Evolutionary conservation across 2,329 filamentous ascomycete genomes (phyloP), one percentile per base, ranked within the genome.

Genomic region (Cordyceps cateniannulata): DNA sequence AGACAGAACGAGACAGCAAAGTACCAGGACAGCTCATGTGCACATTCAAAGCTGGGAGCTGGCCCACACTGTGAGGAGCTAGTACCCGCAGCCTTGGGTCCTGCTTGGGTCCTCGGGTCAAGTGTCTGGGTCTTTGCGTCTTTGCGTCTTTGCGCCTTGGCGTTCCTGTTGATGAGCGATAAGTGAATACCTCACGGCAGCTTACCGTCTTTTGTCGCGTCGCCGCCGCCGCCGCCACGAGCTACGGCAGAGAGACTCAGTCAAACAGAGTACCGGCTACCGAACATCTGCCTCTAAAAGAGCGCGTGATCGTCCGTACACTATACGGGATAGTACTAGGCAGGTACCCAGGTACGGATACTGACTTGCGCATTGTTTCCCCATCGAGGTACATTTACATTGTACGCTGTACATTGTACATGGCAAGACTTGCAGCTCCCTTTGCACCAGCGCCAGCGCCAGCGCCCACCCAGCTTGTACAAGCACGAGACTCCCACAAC

Each of bases 191-290:
- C 29, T 47, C 10, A 24, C 47, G 25, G 47, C 55, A 58, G 55
- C 55, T 58, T 58, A 58, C 55, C 55, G 55, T 58, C 55, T 58
- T 58, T 58, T 58, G 45, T 58, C 32, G 32, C 32, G 45, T 58
- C 32, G 32, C 32, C 32, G 40, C n/a, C 45, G 55, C 45, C 24
- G 29, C 55, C 47, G 45, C 55, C 45, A 58, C 55, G 35, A 50
- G 32, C 55, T 10, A 22, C 52, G 29, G 9, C 55, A 42, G 45
- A 49, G n/a, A 29, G 50, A 20, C 32, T 8, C 35, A 38, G 38
- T 42, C 18, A 42, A 16, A 18, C 38, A 16, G 32, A 27, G 24
- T 24, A 58, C 18, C 48, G 48, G 29, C n/a, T 50, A 50, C 48
- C 48, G 25, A 29, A 18, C 5, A 49, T 20, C 48, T 20, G 25